Conservation (phyloP, 108 stramenopile species). For the Chaetoceros tenuissimus region DNA sequence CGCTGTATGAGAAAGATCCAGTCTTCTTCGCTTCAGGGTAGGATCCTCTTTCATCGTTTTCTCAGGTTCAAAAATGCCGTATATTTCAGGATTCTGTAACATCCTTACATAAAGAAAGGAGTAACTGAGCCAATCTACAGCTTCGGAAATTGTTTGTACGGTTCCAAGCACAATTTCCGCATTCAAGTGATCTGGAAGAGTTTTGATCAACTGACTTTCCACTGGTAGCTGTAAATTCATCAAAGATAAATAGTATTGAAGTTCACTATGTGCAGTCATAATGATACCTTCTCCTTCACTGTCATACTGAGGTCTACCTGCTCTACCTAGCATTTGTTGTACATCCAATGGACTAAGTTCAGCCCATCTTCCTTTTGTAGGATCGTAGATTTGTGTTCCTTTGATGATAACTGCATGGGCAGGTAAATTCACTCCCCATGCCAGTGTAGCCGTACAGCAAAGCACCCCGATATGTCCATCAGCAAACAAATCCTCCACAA, state of each 20-base stretch:
- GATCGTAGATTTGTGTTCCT: slow-evolving; percentile 99
- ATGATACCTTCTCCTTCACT: slow-evolving; percentile 98
- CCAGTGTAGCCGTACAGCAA: slow-evolving; percentile 95
- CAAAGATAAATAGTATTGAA: slow-evolving; percentile 97
- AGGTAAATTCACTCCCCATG: slow-evolving; percentile 99
- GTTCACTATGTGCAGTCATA: slow-evolving; percentile 94
- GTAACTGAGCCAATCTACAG: slow-evolving; percentile 97
- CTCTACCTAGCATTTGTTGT: slow-evolving; percentile 98
- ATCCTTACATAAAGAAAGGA: slow-evolving; percentile 97
- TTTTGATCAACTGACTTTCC: slow-evolving; percentile 93
- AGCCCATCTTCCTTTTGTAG: slow-evolving; percentile 95
- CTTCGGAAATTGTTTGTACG: slow-evolving; percentile 86
- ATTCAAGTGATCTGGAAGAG: slow-evolving; percentile 94
- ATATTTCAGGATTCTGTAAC: slow-evolving; percentile 90
- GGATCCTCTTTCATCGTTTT: slow-evolving; percentile 77
- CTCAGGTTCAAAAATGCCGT: slow-evolving; percentile 68
- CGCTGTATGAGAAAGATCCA: slow-evolving; percentile 92
- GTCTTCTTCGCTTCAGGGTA: slow-evolving; percentile 74
- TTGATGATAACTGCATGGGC: slow-evolving; percentile 99
- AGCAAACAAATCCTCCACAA: slow-evolving; percentile 97
- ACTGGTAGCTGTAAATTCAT: slow-evolving; percentile 99
- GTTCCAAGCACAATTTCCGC: slow-evolving; percentile 96
- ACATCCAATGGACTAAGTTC: slow-evolving; percentile 98
- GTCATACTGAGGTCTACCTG: slow-evolving; percentile 98
- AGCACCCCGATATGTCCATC: slow-evolving; percentile 95